Evolutionary conservation across 208 protist species (phyloP).

Genomic region (Hexamita inflata): DNA sequence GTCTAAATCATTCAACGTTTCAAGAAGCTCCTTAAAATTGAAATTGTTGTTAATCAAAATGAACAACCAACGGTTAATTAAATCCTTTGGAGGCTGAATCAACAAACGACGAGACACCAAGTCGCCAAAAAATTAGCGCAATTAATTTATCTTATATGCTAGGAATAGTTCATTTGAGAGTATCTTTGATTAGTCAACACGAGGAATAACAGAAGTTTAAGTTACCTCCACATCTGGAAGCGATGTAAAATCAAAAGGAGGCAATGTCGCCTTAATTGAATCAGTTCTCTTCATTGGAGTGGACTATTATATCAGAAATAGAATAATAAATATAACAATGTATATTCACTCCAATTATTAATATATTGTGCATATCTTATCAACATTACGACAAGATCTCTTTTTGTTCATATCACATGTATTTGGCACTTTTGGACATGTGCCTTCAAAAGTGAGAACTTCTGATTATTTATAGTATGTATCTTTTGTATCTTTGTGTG

Average conservation of each 20-base stretch:
- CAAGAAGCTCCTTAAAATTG: background rate
- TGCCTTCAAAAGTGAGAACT: no score
- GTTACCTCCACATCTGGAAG: background rate
- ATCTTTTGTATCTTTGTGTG: no score
- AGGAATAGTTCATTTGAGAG: background rate
- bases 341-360: background rate
- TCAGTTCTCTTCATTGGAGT: background rate
- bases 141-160: background rate
- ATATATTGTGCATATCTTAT: background rate
- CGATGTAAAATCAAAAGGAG: background rate
- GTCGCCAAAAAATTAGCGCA: background rate
- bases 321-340: background rate
- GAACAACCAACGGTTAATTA: conserved; percentile 21
- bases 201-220: background rate
- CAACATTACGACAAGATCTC: no score
- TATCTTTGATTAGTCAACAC: no score
- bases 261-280: background rate
- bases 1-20: background rate
- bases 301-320: background rate
- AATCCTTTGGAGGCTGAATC: conserved; percentile 5
- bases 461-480: no score
- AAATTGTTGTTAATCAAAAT: background rate
- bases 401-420: no score
- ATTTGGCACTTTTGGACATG: no score
- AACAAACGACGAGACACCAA: background rate